Conservation (phyloP, 2,329 filamentous ascomycete species). For the Aureobasidium vineae region DNA sequence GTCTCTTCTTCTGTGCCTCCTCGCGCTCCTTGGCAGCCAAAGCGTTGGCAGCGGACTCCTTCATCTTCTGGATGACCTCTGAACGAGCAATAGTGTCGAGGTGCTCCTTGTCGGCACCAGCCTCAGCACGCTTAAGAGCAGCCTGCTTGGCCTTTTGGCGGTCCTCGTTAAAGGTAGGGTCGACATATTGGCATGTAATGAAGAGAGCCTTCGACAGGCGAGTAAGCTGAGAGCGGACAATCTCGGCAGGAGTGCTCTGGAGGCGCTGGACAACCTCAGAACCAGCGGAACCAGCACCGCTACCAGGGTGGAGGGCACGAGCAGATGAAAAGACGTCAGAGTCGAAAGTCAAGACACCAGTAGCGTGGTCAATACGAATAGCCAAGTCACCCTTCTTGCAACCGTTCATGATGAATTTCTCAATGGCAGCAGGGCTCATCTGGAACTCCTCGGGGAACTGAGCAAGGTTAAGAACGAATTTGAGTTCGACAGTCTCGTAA, state of each 20-base stretch:
- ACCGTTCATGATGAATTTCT: constrained; percentile 99
- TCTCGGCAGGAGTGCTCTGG: constrained; percentile 96
- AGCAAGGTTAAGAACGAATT: constrained; percentile 89
- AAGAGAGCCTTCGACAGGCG: constrained; percentile 88
- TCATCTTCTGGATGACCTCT: constrained; percentile 92
- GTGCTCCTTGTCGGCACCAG: constrained; percentile 90
- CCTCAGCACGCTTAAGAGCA: constrained; percentile 76
- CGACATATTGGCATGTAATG: constrained; percentile 93
- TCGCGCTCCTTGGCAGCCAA: constrained; percentile 88
- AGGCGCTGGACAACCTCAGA: constrained; percentile 88
- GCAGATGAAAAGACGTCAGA: constrained; percentile 97
- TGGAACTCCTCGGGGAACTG: constrained; percentile 97
- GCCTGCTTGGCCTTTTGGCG: constrained; percentile 75
- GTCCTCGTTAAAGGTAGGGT: constrained; percentile 80
- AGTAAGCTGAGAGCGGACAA: constrained; percentile 90
- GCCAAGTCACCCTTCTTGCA: constrained; percentile 99
- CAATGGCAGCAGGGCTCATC: constrained; percentile 83
- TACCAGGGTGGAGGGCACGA: constrained; percentile 85
- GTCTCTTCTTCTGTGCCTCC: constrained; percentile 81
- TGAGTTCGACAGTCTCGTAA: constrained; percentile 94
- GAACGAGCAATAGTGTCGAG: constrained; percentile 79
- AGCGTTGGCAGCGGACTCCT: constrained; percentile 88
- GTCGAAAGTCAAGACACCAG: constrained; percentile 93
- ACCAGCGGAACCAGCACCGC: constrained; percentile 82
- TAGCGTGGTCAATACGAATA: constrained; percentile 93